phyloP scores from a whole-genome alignment of 768 basidiomycete genomes.

The Dendrothele bispora region DNA sequence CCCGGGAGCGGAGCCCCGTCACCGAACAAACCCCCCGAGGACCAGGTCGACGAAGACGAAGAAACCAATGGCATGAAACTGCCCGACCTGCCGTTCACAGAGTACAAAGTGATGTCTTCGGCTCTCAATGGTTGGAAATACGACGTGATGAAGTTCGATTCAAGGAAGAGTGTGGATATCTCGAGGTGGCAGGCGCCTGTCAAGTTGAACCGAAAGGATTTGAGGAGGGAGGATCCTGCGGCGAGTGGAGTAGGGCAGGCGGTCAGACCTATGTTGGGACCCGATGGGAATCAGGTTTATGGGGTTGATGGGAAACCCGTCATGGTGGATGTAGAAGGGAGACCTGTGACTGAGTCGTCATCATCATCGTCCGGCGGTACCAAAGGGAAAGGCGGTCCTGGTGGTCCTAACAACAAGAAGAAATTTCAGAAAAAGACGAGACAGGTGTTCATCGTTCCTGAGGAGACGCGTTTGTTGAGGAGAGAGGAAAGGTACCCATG shows the following conservation, averaged over 20 bases:
- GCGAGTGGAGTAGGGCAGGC: slow-evolving; percentile 38
- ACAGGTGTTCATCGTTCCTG: slow-evolving; percentile 80
- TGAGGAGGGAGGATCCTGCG: slow-evolving; percentile 48
- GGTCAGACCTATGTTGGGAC: slow-evolving; percentile 74
- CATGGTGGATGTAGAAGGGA: slow-evolving; percentile 80
- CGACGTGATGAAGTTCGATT: slow-evolving; percentile 91
- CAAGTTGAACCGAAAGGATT: slow-evolving; percentile 86
- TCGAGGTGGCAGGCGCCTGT: slow-evolving; percentile 70
- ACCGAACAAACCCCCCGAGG: slow-evolving; percentile 36
- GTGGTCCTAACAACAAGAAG: slow-evolving; percentile 54
- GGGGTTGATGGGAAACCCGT: slow-evolving; percentile 75
- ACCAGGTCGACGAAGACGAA: too few relatives aligned
- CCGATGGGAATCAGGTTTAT: slow-evolving; percentile 83
- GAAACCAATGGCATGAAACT: slow-evolving; percentile 55
- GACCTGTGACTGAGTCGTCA: slow-evolving; percentile 52
- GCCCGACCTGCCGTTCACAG: slow-evolving; percentile 68
- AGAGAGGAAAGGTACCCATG: slow-evolving; percentile 89
- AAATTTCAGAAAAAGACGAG: slow-evolving; percentile 82
- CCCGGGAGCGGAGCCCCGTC: slow-evolving; percentile 38
- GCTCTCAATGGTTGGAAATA: slow-evolving; percentile 86
- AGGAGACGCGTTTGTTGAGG: slow-evolving; percentile 74
- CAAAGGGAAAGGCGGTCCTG: slow-evolving; percentile 42
- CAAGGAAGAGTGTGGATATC: slow-evolving; percentile 70
- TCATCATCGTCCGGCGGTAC: slow-evolving; percentile 30
- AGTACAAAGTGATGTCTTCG: slow-evolving; percentile 79